A percentile compares a stretch with the other conserved stretches of the same genome.
These are phyloP conservation scores for Hydrangea macrophylla DNA, from an alignment of 148 eudicot genomes.

Conservation along the genomic window DNA sequence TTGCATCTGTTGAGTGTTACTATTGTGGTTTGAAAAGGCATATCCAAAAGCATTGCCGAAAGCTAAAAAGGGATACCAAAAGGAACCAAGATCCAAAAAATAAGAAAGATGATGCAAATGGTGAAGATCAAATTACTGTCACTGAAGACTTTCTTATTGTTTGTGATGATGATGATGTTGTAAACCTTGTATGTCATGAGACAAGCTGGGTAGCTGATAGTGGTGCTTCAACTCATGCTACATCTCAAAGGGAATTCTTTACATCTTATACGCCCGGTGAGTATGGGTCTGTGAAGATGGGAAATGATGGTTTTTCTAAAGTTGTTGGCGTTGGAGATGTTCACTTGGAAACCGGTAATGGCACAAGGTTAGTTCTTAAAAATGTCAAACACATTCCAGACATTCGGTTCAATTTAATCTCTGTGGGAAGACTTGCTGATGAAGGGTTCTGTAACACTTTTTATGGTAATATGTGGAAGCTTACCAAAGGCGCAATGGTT, in stretches of 20 bases:
- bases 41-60: too few relatives aligned
- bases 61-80: too few relatives aligned
- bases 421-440: not conserved
- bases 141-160: not conserved
- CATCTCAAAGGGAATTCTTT: not conserved
- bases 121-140: too few relatives aligned
- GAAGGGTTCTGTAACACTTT: too few relatives aligned
- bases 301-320: not conserved
- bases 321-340: not conserved
- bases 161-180: too few relatives aligned
- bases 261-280: not conserved
- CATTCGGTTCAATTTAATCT: not conserved
- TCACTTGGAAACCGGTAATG: not conserved
- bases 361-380: not conserved
- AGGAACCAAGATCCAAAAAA: too few relatives aligned
- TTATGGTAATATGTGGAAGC: too few relatives aligned
- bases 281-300: not conserved
- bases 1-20: too few relatives aligned
- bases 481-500: too few relatives aligned
- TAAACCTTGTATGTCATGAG: not conserved
- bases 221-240: not conserved
- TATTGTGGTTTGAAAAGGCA: too few relatives aligned
- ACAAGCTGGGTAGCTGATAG: not conserved
- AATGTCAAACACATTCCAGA: too few relatives aligned
- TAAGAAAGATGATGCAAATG: too few relatives aligned